Evolutionary conservation across 768 basidiomycete species (phyloP).

Genomic region (Strobilomyces echinocephalus): DNA sequence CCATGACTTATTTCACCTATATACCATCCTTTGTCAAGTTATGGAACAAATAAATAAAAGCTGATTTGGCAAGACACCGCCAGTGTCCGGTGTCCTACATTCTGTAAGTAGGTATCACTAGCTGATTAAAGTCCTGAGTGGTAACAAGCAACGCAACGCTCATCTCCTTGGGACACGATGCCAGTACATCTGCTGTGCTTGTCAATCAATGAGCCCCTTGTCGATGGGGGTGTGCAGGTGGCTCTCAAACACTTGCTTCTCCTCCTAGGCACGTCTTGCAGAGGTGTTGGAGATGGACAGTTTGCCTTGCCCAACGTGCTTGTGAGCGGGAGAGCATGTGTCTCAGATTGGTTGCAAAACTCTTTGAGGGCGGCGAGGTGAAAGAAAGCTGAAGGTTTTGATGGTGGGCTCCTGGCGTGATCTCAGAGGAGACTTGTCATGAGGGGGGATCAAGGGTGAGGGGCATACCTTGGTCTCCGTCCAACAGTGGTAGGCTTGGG

Average conservation of each 20-base stretch:
- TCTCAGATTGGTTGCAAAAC: slow-evolving; percentile 52
- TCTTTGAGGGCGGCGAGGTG: slow-evolving; percentile 63
- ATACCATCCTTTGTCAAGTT: no score
- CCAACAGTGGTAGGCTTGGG: slow-evolving; percentile 83
- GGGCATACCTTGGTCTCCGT: slow-evolving; percentile 43
- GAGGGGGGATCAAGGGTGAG: no score
- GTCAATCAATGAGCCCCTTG: slow-evolving; percentile 54
- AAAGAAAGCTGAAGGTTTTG: slow-evolving; percentile 67
- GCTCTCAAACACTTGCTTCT: slow-evolving; percentile 53
- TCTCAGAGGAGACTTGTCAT: slow-evolving; percentile 62
- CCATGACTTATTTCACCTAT: no score
- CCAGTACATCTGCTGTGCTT: no score
- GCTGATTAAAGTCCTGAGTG: no score
- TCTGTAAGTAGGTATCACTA: no score
- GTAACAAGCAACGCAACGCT: no score
- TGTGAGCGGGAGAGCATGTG: slow-evolving; percentile 73
- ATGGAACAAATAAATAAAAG: no score
- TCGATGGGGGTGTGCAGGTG: slow-evolving; percentile 44
- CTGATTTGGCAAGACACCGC: no score
- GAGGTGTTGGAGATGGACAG: slow-evolving; percentile 79
- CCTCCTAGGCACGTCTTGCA: slow-evolving; percentile 78
- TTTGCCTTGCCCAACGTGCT: slow-evolving; percentile 74
- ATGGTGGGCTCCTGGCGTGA: slow-evolving; percentile 38
- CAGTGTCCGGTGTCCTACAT: no score
- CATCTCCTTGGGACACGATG: no score